These are phyloP conservation scores for Phytophthora sp. DNA, from an alignment of 352 stramenopile genomes.

Conservation along the genomic window DNA sequence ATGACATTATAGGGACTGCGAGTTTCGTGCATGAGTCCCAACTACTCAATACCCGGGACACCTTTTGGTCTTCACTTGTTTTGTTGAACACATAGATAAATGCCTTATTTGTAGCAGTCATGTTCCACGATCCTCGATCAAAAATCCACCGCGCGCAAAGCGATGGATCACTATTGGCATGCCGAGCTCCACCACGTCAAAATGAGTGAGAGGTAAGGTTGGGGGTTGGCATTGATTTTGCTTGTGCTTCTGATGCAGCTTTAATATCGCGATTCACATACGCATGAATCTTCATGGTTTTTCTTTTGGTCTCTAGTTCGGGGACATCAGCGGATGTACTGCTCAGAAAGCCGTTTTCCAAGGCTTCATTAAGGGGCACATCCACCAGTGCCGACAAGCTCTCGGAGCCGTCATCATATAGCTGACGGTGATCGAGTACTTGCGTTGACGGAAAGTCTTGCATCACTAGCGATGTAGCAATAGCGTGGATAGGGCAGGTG, in stretches of 20 bases:
- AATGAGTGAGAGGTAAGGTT: slow-evolving; percentile 7
- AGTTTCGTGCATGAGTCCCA: slow-evolving; percentile 1
- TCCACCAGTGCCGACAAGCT: background rate
- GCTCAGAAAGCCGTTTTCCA: background rate
- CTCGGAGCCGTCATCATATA: background rate
- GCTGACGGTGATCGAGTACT: background rate
- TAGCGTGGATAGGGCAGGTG: slow-evolving; percentile 1
- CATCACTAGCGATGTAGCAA: slow-evolving; percentile 3
- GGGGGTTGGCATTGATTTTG: background rate
- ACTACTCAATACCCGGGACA: background rate
- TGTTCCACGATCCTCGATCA: slow-evolving; percentile 18
- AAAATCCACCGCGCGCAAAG: slow-evolving; percentile 12
- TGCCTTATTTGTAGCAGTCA: slow-evolving; percentile 9
- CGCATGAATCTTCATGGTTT: slow-evolving; percentile 5
- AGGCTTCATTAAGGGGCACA: background rate
- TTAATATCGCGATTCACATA: slow-evolving; percentile 10
- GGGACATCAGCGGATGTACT: background rate
- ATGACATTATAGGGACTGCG: background rate
- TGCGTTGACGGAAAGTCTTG: slow-evolving; percentile 11
- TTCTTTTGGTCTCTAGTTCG: background rate
- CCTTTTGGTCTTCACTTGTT: slow-evolving; percentile 17
- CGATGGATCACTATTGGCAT: slow-evolving; percentile 5
- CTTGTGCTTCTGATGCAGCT: background rate
- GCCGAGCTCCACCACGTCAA: background rate
- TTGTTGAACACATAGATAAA: slow-evolving; percentile 16